Conservation (phyloP, 371 early-diverging fungal species). For the Mortierella sp. region DNA sequence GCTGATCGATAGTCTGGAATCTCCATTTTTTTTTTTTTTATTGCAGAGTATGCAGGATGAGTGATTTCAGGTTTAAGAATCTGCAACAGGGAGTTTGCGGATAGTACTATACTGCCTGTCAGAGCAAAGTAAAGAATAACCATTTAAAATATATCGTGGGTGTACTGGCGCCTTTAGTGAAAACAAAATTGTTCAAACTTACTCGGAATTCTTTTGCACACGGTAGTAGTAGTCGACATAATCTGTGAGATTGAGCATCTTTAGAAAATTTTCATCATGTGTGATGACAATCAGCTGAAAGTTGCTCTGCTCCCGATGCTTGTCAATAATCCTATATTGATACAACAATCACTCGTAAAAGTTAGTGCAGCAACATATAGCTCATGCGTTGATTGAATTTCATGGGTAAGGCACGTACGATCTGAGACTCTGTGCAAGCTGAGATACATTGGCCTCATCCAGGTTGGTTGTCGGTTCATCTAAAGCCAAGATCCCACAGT, state of each 20-base stretch:
- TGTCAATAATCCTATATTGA: constrained; percentile 77
- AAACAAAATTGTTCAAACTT: constrained; percentile 9
- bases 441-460: constrained; percentile 94
- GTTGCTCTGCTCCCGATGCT: constrained; percentile 84
- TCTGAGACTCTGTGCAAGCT: constrained; percentile 89
- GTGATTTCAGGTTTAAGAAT: background rate
- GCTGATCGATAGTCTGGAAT: too few relatives aligned
- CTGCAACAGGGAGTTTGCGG: constrained; percentile 14
- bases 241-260: constrained; percentile 82
- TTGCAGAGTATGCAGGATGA: too few relatives aligned
- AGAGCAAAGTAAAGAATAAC: background rate
- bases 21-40: too few relatives aligned
- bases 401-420: constrained; percentile 61
- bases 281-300: constrained; percentile 99
- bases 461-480: constrained; percentile 99
- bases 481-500: constrained; percentile 97
- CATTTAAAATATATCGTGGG: background rate
- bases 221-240: constrained; percentile 89
- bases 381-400: background rate
- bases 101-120: constrained; percentile 27
- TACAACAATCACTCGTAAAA: background rate
- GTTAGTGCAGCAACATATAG: background rate
- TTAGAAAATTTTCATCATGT: constrained; percentile 99
- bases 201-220: constrained; percentile 79
- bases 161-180: background rate